Conservation (phyloP, 2,329 filamentous ascomycete genomes). For the Pseudogymnoascus sp. region DNA sequence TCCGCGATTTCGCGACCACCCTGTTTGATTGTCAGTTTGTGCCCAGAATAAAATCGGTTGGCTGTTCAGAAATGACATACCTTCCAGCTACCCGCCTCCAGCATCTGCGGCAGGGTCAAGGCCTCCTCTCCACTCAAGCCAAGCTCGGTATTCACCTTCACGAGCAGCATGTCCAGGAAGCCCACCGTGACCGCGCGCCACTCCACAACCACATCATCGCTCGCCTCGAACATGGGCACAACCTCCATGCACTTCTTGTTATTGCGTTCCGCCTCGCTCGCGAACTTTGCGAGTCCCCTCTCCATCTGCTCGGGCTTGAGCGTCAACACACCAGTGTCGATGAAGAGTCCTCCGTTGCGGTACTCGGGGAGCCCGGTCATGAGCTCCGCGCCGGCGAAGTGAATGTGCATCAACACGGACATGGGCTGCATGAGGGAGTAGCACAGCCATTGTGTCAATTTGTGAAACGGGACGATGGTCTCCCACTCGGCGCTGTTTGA, state of each 20-base stretch:
- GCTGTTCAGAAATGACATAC: slow-evolving; percentile 39
- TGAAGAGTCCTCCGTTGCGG: slow-evolving; percentile 80
- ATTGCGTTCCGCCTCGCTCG: slow-evolving; percentile 61
- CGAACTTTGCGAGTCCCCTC: slow-evolving; percentile 62
- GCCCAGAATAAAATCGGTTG: slow-evolving; percentile 7
- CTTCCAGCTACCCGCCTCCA: slow-evolving; percentile 98
- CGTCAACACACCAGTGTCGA: slow-evolving; percentile 73
- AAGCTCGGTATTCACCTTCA: slow-evolving; percentile 60
- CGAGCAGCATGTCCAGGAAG: slow-evolving; percentile 62
- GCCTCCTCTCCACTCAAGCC: slow-evolving; percentile 60
- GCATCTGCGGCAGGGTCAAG: slow-evolving; percentile 74
- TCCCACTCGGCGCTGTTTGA: slow-evolving; percentile 51
- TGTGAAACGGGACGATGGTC: slow-evolving; percentile 84
- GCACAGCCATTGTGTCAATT: slow-evolving; percentile 88
- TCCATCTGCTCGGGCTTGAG: slow-evolving; percentile 63
- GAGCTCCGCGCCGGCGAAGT: slow-evolving; percentile 72
- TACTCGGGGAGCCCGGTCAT: slow-evolving; percentile 88
- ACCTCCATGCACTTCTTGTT: slow-evolving; percentile 66
- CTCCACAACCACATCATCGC: slow-evolving; percentile 72
- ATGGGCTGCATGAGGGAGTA: slow-evolving; percentile 93
- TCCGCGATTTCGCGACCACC: slow-evolving; percentile 93
- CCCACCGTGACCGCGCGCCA: slow-evolving; percentile 71
- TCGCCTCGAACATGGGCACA: slow-evolving; percentile 62
- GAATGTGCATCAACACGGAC: slow-evolving; percentile 68
- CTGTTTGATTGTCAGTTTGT: slow-evolving; percentile 32